phyloP scores from a whole-genome alignment of 768 basidiomycete species.

The Mycena rebaudengoi region DNA sequence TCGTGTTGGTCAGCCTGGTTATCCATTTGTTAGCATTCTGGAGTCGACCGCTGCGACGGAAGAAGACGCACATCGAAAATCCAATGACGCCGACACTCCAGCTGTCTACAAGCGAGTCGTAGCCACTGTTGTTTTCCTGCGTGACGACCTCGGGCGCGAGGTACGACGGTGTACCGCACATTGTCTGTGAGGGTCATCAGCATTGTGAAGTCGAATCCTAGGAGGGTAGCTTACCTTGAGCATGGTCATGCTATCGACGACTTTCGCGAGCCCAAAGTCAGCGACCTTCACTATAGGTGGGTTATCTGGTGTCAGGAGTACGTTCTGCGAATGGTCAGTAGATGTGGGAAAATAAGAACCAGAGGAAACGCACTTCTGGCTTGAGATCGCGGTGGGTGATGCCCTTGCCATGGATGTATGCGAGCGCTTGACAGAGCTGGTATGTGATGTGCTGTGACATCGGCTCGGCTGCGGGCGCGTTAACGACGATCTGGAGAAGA shows the following conservation, averaged over 20 bases:
- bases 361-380: conserved; percentile 65
- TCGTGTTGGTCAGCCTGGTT: conserved; percentile 75
- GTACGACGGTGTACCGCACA: conserved; percentile 97
- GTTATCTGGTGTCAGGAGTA: conserved; percentile 76
- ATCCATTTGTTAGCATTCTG: conserved; percentile 16
- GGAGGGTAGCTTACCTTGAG: conserved; percentile 61
- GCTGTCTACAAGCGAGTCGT: conserved; percentile 90
- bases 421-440: conserved; percentile 83
- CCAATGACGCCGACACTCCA: conserved; percentile 98
- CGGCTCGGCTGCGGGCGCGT: conserved; percentile 52
- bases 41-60: background rate
- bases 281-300: conserved; percentile 88
- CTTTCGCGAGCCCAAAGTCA: conserved; percentile 96
- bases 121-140: conserved; percentile 72
- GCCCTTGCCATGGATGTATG: conserved; percentile 78
- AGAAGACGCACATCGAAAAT: conserved; percentile 79
- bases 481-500: background rate
- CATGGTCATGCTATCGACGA: conserved; percentile 82
- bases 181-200: conserved; percentile 56
- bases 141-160: conserved; percentile 92
- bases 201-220: background rate
- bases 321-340: conserved; percentile 61
- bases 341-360: conserved; percentile 7
- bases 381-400: conserved; percentile 95
- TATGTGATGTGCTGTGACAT: conserved; percentile 75